phyloP scores from a whole-genome alignment of 345 rosid genomes.

The Hevea brasiliensis region DNA sequence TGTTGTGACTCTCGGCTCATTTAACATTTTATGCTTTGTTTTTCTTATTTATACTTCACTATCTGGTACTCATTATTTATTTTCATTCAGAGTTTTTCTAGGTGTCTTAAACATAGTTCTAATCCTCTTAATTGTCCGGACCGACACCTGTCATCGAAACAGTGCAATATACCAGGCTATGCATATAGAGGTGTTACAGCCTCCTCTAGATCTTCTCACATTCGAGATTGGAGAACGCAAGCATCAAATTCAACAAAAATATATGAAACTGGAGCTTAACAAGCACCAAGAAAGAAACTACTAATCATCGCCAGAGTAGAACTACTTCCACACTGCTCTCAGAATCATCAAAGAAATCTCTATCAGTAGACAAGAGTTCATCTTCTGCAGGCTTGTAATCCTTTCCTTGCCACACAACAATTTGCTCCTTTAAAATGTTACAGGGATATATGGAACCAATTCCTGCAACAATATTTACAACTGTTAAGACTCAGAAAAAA shows the following conservation, averaged over 20 bases:
- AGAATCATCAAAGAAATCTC: constrained; percentile 29
- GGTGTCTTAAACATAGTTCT: too few species aligned
- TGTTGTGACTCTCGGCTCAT: too few species aligned
- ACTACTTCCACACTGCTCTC: constrained; percentile 10
- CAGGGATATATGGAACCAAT: constrained; percentile 75
- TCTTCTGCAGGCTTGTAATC: constrained; percentile 59
- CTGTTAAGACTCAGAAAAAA: background rate
- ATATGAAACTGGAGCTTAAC: background rate
- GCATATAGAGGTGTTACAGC: too few species aligned
- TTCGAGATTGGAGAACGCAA: constrained; percentile 7
- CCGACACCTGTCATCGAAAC: too few species aligned
- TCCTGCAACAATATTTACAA: constrained; percentile 45
- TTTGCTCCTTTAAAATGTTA: constrained; percentile 94
- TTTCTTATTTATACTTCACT: too few species aligned
- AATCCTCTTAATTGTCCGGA: too few species aligned
- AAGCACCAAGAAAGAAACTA: constrained; percentile 7
- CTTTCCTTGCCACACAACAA: constrained; percentile 79
- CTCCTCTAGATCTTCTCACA: background rate
- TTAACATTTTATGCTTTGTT: too few species aligned
- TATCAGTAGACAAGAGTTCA: constrained; percentile 32
- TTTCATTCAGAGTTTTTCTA: too few species aligned
- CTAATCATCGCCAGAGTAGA: constrained; percentile 13
- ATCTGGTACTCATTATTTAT: too few species aligned
- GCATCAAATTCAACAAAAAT: background rate
- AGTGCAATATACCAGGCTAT: too few species aligned